Base-by-base conservation (phyloP, 345 rosid genomes). In the Angophora floribunda region DNA sequence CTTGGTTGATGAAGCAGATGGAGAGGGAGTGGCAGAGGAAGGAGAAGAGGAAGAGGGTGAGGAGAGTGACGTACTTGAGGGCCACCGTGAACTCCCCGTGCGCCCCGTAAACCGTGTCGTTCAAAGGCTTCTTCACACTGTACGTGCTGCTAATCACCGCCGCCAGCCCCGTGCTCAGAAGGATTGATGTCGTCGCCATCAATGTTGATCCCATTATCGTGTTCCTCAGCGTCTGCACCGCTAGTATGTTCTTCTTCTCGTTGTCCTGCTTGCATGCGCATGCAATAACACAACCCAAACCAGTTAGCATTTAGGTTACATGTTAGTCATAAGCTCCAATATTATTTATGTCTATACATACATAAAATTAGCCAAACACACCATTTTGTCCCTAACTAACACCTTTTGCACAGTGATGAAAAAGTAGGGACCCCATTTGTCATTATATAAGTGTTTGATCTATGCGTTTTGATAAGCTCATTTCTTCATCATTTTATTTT, bases 61-160 rank as follows among this genome's bases (percentile, higher is more conserved):
- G 94, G 82, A 98, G 89, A 11, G 98, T 89, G 50, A 96, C 99
- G 80, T 95, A 98, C 86, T 97, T 98, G 61, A 97, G 90, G 17
- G 99, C 95, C 89, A 96, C 89, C 95, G 93, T 94, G 87, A 96
- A 94, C 87, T 98, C 99, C 1, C 99, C 99, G 4, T 93, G 98
- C 9, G 95, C 98, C 7, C 99, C 99, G 51, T 92, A 95, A 2
- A 95, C 87, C n/a, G 94, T 61, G 51, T 98, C 98, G 90, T 93
- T 93, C 10, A 98, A 89, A 3, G 99, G 99, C 91, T 92, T 95
- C 91, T 98, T 98, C 19, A 98, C 92, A 57, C 95, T 92, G 88
- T 98, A 98, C 2, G 99, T 97, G 93, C 99, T 98, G 95, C 99
- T 97, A 61, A 98, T 87, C 32, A 98, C 94, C 9, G 99, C 98